Percentiles rank a stretch among this genome's conserved stretches.
phyloP scores from a whole-genome alignment of 148 eudicot species.

The Persicaria maculosa region DNA sequence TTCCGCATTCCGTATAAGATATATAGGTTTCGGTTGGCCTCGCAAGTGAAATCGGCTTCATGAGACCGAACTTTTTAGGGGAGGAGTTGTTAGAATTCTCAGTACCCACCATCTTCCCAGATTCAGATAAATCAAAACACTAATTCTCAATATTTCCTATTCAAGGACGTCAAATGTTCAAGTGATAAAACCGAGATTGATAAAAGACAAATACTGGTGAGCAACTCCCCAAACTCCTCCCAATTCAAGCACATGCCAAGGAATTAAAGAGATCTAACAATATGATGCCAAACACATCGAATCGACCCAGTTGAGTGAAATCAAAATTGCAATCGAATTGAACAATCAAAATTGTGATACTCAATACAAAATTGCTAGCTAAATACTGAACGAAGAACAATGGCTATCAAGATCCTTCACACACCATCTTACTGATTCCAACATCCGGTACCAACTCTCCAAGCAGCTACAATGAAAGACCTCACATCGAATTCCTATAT shows the following conservation, averaged over 20 bases:
- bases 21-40: conserved; percentile 53
- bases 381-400: no score
- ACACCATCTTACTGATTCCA: no score
- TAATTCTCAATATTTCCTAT: no score
- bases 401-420: no score
- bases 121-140: no score
- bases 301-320: no score
- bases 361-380: no score
- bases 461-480: no score
- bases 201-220: background rate
- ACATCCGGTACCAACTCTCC: no score
- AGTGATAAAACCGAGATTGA: conserved; percentile 1
- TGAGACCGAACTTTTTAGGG: conserved; percentile 29
- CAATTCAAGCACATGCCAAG: background rate
- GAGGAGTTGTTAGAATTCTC: conserved; percentile 22
- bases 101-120: conserved; percentile 29
- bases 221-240: background rate
- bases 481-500: no score
- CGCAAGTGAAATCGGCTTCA: conserved; percentile 46
- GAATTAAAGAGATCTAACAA: background rate
- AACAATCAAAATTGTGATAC: no score
- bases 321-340: no score
- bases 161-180: conserved; percentile 4
- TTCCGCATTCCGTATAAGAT: conserved; percentile 37
- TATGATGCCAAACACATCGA: conserved; percentile 1